A percentile compares a stretch with the other conserved stretches of the same genome.
Evolutionary conservation across 371 early-diverging fungal genomes (phyloP).

Genomic region (Haplosporangium sp.): DNA sequence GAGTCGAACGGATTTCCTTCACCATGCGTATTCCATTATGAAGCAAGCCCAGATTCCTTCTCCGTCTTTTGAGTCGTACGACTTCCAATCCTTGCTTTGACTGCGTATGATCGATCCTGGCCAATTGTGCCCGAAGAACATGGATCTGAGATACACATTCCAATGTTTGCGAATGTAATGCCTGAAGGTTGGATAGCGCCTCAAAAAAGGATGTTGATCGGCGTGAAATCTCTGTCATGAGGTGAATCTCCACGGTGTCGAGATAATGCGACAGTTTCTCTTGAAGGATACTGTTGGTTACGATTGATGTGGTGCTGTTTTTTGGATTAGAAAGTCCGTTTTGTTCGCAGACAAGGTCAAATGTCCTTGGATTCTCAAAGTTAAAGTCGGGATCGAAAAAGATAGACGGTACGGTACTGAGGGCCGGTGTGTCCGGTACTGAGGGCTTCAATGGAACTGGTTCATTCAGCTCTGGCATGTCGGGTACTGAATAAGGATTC

Average conservation of each 20-base stretch:
- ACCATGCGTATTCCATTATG: conserved; percentile 75
- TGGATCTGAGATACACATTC: conserved; percentile 88
- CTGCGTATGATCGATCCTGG: conserved; percentile 70
- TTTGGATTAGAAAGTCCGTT: conserved; percentile 53
- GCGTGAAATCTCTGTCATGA: conserved; percentile 90
- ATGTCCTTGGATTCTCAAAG: conserved; percentile 88
- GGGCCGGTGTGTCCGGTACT: conserved; percentile 65
- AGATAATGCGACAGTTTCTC: conserved; percentile 90
- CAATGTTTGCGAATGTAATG: conserved; percentile 88
- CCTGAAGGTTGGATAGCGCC: conserved; percentile 90
- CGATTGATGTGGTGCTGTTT: conserved; percentile 60
- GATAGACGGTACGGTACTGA: conserved; percentile 85
- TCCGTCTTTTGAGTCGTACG: conserved; percentile 78
- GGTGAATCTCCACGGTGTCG: conserved; percentile 92
- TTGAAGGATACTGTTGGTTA: conserved; percentile 80
- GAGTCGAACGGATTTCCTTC: conserved; percentile 77
- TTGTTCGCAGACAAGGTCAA: conserved; percentile 79
- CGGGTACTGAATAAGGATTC: conserved; percentile 73
- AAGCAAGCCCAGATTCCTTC: conserved; percentile 75
- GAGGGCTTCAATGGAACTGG: conserved; percentile 56
- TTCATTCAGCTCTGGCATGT: conserved; percentile 58
- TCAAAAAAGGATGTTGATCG: conserved; percentile 93
- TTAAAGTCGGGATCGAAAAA: conserved; percentile 89
- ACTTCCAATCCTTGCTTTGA: conserved; percentile 84
- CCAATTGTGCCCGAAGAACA: conserved; percentile 75